Base-by-base conservation (phyloP, 495 filamentous ascomycete genomes). In the Penicillium mononematosum region DNA sequence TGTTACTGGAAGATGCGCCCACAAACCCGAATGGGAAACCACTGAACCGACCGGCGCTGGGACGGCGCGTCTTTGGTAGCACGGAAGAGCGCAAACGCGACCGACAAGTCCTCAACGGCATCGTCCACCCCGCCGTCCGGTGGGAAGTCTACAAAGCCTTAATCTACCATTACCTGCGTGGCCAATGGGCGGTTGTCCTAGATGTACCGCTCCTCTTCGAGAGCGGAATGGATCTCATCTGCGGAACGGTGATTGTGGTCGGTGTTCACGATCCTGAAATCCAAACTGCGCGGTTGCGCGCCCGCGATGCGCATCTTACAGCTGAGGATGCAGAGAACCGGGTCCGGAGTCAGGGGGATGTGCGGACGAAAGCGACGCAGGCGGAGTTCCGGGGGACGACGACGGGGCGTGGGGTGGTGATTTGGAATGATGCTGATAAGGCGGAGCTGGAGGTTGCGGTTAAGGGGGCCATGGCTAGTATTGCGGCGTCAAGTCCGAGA, bases 141-240 rank as follows among this genome's bases (percentile, higher is more conserved):
- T 78, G 73, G 68, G 90, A 85, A 65, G 90, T 96, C 76, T 88
- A 88, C 65, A 85, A 79, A 59, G 72, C 77, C 4, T 78, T 95
- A 16, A 55, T 88, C 17, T 70, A 72, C 24, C 78, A 83, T 60
- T 96, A 93, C 57, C 32, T 92, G 3, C 72, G 66, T 3, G 92
- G 93, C 2, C 59, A 83, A 53, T 89, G 92, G 89, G 92, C 90
- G 0, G 90, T 95, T 11, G 87, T 98, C n/a, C 74, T 98, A 10
- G 94, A 98, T 66, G 84, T 98, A 1, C 94, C 94, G 44, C 74
- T 98, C 41, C 81, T 98, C 17, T 97, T 95, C 66, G 94, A 98
- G 76, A 81, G 80, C 57, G 83, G 84, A 3, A 84, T 96, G 77
- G 94, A 98, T 64, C 59, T 82, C 24, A 79, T 92, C 45, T 96